phyloP scores from a whole-genome alignment of 2,329 filamentous ascomycete species.

The Botryotinia calthae region DNA sequence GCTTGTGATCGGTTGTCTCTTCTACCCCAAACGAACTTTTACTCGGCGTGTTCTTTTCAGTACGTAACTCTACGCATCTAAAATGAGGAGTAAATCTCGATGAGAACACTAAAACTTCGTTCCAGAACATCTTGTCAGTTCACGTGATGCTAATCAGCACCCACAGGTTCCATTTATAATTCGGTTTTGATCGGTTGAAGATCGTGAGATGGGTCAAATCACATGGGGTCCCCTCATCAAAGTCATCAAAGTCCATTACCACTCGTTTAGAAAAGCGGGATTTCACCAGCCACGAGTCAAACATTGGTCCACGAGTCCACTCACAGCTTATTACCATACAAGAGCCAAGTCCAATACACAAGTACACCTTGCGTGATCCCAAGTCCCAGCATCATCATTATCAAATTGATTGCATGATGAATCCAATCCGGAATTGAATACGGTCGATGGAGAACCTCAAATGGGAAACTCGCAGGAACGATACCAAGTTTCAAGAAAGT shows the following conservation, averaged over 20 bases:
- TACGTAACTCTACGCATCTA: slow-evolving; percentile 6
- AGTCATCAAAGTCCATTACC: background rate
- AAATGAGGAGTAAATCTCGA: slow-evolving; percentile 18
- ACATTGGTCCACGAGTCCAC: slow-evolving; percentile 1
- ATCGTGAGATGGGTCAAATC: slow-evolving; percentile 10
- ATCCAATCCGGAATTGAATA: slow-evolving; percentile 7
- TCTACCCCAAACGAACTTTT: background rate
- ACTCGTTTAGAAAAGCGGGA: slow-evolving; percentile 17
- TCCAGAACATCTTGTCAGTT: slow-evolving; percentile 11
- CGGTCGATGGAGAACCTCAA: background rate
- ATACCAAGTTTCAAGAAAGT: slow-evolving; percentile 7
- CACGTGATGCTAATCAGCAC: slow-evolving; percentile 13
- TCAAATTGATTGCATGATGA: background rate
- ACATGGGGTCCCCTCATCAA: slow-evolving; percentile 8
- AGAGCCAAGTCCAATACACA: background rate
- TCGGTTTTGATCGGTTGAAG: slow-evolving; percentile 19
- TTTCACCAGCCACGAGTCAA: slow-evolving; percentile 7
- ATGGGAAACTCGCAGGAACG: background rate
- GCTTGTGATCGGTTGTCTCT: slow-evolving; percentile 18
- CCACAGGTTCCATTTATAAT: background rate
- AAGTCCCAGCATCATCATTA: background rate
- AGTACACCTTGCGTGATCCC: background rate
- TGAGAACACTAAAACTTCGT: slow-evolving; percentile 7
- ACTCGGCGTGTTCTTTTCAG: slow-evolving; percentile 11
- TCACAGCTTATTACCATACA: background rate